Percentiles rank a stretch among this genome's conserved stretches.
Conservation (phyloP, 306 rosid species). For the Albizia julibrissin region DNA sequence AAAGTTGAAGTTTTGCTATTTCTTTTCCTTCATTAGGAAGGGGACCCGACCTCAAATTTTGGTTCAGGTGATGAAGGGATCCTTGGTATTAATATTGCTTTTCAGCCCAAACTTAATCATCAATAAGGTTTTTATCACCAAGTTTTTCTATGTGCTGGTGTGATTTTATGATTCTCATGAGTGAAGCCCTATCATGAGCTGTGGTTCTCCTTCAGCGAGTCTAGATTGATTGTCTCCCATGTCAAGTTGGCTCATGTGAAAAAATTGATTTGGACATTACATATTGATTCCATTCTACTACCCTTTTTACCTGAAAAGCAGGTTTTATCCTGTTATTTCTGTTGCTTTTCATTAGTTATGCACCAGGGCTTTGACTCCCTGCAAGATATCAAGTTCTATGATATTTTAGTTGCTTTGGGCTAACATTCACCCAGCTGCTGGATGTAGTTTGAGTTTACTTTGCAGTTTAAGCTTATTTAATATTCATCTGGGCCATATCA, state of each 20-base stretch:
- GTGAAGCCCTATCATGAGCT: conserved; percentile 23
- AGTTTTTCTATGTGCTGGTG: conserved; percentile 13
- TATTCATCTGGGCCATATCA: neutral
- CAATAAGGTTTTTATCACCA: conserved; percentile 13
- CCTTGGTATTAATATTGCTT: conserved; percentile 18
- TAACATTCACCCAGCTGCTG: neutral
- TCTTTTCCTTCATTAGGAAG: conserved; percentile 1
- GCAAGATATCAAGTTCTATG: conserved; percentile 1
- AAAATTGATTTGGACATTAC: conserved; percentile 15
- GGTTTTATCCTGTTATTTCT: neutral
- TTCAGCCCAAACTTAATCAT: conserved; percentile 14
- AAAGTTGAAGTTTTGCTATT: conserved; percentile 28
- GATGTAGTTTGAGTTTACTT: neutral
- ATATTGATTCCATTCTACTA: conserved; percentile 5
- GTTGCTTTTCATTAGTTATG: neutral
- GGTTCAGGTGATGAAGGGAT: conserved; percentile 23
- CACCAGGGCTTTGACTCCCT: neutral
- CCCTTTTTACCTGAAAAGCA: neutral
- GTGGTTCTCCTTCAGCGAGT: conserved; percentile 23
- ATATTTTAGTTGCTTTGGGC: neutral
- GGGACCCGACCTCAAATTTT: neutral
- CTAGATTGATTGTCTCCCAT: conserved; percentile 14
- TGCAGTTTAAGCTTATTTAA: conserved; percentile 3
- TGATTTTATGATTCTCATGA: conserved; percentile 10
- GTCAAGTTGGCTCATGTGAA: neutral